phyloP scores from a whole-genome alignment of 2,329 filamentous ascomycete genomes.

The Penicillium digitatum region DNA sequence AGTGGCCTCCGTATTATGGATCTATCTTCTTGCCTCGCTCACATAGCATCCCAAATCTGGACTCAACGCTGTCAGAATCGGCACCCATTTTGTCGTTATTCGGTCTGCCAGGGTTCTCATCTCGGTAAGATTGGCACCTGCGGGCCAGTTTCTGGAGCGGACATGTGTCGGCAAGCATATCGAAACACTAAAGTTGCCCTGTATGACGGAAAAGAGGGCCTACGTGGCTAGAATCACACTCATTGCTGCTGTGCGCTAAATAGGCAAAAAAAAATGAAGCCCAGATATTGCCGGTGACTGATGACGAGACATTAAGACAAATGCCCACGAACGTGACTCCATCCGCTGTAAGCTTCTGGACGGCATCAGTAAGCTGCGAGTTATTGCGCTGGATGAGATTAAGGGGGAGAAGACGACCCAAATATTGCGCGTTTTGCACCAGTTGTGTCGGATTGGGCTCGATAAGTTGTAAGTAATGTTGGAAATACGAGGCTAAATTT shows the following conservation, averaged over 20 bases:
- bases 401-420: slow-evolving; percentile 6
- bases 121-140: neutral
- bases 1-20: neutral
- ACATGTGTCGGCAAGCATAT: neutral
- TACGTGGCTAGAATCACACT: slow-evolving; percentile 5
- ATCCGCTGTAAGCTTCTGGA: neutral
- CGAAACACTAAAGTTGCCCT: neutral
- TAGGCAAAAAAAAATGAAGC: slow-evolving; percentile 6
- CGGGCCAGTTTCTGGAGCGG: neutral
- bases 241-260: slow-evolving; percentile 4
- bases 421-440: slow-evolving; percentile 6
- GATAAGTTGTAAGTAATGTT: slow-evolving; percentile 1
- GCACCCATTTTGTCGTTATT: neutral
- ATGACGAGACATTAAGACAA: slow-evolving; percentile 1
- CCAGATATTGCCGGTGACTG: slow-evolving; percentile 4
- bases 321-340: slow-evolving; percentile 1
- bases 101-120: neutral
- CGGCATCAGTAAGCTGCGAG: slow-evolving; percentile 1
- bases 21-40: neutral
- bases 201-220: neutral
- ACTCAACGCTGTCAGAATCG: neutral
- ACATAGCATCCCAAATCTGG: neutral
- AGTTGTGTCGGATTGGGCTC: neutral
- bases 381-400: neutral
- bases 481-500: slow-evolving; percentile 8